A percentile compares a stretch with the other conserved stretches of the same genome.
phyloP scores from a whole-genome alignment of 2,329 filamentous ascomycete genomes.

The Neofusicoccum ribis region DNA sequence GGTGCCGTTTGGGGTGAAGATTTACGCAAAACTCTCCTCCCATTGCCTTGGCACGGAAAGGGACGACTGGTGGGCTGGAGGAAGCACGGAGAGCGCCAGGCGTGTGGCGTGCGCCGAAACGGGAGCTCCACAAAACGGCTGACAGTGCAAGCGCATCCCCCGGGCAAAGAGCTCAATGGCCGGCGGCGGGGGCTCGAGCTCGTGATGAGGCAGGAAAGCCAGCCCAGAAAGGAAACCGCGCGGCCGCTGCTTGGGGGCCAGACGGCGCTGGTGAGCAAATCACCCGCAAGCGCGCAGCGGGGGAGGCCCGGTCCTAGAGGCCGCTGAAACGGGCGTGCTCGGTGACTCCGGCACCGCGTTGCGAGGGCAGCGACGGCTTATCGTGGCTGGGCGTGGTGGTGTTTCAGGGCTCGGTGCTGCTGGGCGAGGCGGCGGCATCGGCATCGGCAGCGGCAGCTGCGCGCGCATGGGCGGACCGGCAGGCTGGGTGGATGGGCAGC shows the following conservation, averaged over 20 bases:
- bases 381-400: not conserved
- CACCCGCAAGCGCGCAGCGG: not conserved
- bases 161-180: not conserved
- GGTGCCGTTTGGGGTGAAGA: not conserved
- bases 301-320: not conserved
- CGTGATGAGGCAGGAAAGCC: not conserved
- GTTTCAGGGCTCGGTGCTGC: not conserved
- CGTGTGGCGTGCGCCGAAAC: not conserved
- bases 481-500: not conserved
- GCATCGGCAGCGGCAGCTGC: not conserved
- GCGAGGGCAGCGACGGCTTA: not conserved
- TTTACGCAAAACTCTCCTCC: conserved; percentile 4
- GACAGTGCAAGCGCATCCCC: not conserved
- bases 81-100: not conserved
- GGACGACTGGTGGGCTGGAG: not conserved
- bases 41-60: not conserved
- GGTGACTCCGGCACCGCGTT: not conserved
- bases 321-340: not conserved
- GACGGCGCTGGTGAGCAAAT: not conserved
- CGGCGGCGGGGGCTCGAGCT: not conserved
- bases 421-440: no score
- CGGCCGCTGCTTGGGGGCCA: not conserved
- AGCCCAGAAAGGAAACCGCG: not conserved
- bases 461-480: not conserved
- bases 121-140: conserved; percentile 1